These are phyloP conservation scores for Pyrenochaeta sp. DNA, from an alignment of 2,329 filamentous ascomycete genomes.

Conservation along the genomic window DNA sequence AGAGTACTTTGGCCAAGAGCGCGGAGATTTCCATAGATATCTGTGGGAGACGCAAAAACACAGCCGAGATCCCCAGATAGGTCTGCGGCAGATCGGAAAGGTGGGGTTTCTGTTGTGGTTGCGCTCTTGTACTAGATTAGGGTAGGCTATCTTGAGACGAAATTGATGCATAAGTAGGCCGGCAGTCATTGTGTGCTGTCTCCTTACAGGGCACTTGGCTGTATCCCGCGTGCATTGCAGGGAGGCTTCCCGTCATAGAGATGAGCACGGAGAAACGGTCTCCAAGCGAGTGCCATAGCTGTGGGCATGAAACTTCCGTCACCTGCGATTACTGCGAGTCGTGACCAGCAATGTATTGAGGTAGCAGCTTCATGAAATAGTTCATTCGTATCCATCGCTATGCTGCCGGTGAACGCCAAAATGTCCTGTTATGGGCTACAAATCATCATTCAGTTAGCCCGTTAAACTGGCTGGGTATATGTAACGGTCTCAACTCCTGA, in stretches of 20 bases:
- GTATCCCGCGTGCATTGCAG: too few species aligned
- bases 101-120: background rate
- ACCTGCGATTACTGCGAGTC: background rate
- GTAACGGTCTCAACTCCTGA: slow-evolving; percentile 28
- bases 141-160: too few species aligned
- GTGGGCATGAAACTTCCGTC: background rate
- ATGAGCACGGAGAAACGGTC: too few species aligned
- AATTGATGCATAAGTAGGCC: too few species aligned
- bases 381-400: background rate
- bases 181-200: background rate
- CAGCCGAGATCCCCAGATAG: background rate
- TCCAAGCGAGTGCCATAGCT: too few species aligned
- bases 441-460: slow-evolving; percentile 5
- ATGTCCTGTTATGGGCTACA: background rate
- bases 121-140: background rate
- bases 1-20: slow-evolving; percentile 3
- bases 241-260: too few species aligned
- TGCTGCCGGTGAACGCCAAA: background rate
- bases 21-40: background rate
- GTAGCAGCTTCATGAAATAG: background rate
- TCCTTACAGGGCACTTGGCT: too few species aligned
- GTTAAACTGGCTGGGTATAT: slow-evolving; percentile 23
- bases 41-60: background rate
- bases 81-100: background rate
- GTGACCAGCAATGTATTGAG: background rate